Evolutionary conservation across 257 asterid species (phyloP), one percentile per base, ranked within the genome.

Genomic region (Nicotiana obtusifolia): DNA sequence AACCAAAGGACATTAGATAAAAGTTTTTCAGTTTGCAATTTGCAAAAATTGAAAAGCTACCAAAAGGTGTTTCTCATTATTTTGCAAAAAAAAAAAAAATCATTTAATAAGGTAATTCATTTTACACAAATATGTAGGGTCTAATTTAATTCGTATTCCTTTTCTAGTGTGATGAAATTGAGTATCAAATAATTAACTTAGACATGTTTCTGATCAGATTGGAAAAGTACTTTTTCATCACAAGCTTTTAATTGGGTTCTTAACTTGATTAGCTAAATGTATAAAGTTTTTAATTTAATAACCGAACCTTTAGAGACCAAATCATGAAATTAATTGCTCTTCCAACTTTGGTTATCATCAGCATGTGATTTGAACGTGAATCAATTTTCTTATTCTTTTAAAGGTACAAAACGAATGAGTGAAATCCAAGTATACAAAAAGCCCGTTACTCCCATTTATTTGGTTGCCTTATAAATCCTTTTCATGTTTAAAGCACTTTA

Each of bases 401-500:
- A 15, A 20, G 10, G 35, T 59, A 78, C 31, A 37, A 57, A 60
- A 33, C 5, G 69, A 78, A 64, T 78, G 68, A 78, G 57, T 57
- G 69, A 78, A 33, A 35, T 30, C 20, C 67, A 78, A 57, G 57
- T 28, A 31, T 57, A 14, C 17, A 14, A 78, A 59, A 75, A 79
- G 62, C 52, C 41, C 33, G 20, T 44, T 65, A 80, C 56, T 9
- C 68, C 28, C 61, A 69, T 81, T 81, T 64, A 26, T 60, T 33
- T 57, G 41, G 60, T 60, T 61, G 10, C 78, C 82, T 85, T 82
- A 54, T n/a, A 77, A 64, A 82, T 83, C 80, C 64, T 78, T 78
- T 81, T 82, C 73, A 80, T 80, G 64, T 81, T 78, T 78, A 84
- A 84, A 82, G 82, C 81, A 76, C 86, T 89, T 86, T 77, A 71